Evolutionary conservation across 2,329 filamentous ascomycete species (phyloP).

Genomic region (Trichoderma asperellum): DNA sequence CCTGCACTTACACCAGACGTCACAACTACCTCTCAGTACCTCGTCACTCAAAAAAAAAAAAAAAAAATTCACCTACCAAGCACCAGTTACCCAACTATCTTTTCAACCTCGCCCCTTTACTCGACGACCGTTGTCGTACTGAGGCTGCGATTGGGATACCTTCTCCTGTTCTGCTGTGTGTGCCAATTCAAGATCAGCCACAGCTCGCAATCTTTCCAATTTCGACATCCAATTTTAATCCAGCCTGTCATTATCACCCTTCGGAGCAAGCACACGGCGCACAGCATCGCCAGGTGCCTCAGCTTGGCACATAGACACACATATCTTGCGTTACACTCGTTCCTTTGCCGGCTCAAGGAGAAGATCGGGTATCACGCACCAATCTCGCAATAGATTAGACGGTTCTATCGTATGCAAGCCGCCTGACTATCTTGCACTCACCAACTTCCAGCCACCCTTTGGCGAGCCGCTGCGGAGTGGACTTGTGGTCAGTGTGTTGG

Average conservation of each 20-base stretch:
- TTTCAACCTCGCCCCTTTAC: background rate
- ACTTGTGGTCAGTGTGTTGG: conserved; percentile 7
- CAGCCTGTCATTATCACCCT: conserved; percentile 2
- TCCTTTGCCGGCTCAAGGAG: conserved; percentile 9
- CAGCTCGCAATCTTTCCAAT: background rate
- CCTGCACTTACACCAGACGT: conserved; percentile 25
- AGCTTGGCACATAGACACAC: conserved; percentile 19
- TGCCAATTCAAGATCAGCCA: background rate
- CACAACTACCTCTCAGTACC: background rate
- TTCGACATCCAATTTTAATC: background rate
- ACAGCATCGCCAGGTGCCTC: conserved; percentile 26
- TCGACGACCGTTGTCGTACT: background rate
- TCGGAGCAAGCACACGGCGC: conserved; percentile 13
- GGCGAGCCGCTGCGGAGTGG: conserved; percentile 21
- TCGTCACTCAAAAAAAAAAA: background rate
- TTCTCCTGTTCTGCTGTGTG: background rate
- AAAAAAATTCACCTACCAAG: background rate
- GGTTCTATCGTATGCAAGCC: background rate
- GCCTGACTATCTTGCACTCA: conserved; percentile 15
- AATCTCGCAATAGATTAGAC: conserved; percentile 5
- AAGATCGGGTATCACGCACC: conserved; percentile 24
- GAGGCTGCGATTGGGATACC: background rate
- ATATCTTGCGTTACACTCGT: conserved; percentile 29
- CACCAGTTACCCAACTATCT: background rate
- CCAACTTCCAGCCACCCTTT: conserved; percentile 15